Base-by-base conservation (phyloP, 345 rosid genomes). In the Odontarrhena argentea region DNA sequence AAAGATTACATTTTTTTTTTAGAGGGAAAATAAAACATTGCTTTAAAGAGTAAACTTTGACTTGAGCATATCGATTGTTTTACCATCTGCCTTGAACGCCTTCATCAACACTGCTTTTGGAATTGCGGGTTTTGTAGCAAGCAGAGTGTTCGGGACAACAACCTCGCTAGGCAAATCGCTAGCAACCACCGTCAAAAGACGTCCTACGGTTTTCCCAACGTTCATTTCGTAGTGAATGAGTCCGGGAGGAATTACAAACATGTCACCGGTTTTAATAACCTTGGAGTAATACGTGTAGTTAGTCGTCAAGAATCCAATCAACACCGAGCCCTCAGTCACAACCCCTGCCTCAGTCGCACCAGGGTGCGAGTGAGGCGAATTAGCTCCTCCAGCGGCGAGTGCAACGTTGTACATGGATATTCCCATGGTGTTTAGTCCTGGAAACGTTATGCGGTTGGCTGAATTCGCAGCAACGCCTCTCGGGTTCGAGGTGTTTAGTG, bases 351-450 rank as follows among this genome's bases (percentile, higher is more conserved):
- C 91, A 0, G 84, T 58, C 0, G 84, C 80, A 0, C 86, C 83
- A 1, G 86, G 91, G 69, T 88, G 89, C 0, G 74, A 69, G 77
- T 85, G 94, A 55, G 94, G 94, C 0, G 92, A 80, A 74, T 87
- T 88, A 63, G 82, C n/a, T 15, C 79, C 85, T 0, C 85, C 85
- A 0, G 81, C 78, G 2, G 76, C 87, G 5, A 83, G 53, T 41
- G 75, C 88, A 1, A 87, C 87, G 6, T 90, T 76, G 76, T 80
- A 84, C 88, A 82, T 87, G 1, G 97, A 70, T 12, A 91, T 69
- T 32, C 93, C 94, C 1, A 83, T 80, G 0, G 81, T 84, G 74
- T 85, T 83, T 28, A 85, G 56, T 10, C 79, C 96, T 0, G 87
- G 86, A 73, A 92, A 86, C 22, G 79, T 42, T 30, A 69, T 49